Conservation (phyloP, 345 rosid species). For the Iberis pinnata region DNA sequence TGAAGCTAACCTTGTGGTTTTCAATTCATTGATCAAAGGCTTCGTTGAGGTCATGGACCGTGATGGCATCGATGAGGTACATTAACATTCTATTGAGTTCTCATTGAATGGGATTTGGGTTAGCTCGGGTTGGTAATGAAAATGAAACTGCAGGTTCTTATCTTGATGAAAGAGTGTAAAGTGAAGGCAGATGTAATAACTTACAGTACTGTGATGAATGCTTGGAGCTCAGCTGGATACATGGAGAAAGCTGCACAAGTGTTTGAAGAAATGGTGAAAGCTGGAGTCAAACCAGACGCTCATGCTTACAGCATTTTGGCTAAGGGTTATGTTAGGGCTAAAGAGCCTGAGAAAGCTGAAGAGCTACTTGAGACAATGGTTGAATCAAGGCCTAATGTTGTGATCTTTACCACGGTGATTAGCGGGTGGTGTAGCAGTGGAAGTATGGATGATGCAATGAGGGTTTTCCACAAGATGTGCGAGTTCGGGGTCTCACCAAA, state of each 20-base stretch:
- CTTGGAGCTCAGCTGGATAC: constrained; percentile 66
- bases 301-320: constrained; percentile 58
- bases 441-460: constrained; percentile 44
- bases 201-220: constrained; percentile 60
- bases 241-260: constrained; percentile 55
- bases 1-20: constrained; percentile 46
- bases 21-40: constrained; percentile 54
- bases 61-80: constrained; percentile 54
- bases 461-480: constrained; percentile 46
- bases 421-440: constrained; percentile 58
- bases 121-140: constrained; percentile 11
- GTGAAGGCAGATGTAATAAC: constrained; percentile 62
- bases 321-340: constrained; percentile 54
- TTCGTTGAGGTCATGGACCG: constrained; percentile 56
- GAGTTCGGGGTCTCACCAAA: constrained; percentile 48
- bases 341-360: constrained; percentile 50
- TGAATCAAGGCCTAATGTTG: constrained; percentile 42
- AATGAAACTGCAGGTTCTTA: constrained; percentile 42
- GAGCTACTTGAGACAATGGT: constrained; percentile 41
- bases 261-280: constrained; percentile 52
- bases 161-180: constrained; percentile 44
- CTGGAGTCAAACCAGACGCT: constrained; percentile 50
- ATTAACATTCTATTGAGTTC: neutral
- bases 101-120: neutral
- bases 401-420: constrained; percentile 51